These are phyloP conservation scores for Rhodotorula sp. DNA, from an alignment of 1,284 basidiomycete species.

Conservation along the genomic window DNA sequence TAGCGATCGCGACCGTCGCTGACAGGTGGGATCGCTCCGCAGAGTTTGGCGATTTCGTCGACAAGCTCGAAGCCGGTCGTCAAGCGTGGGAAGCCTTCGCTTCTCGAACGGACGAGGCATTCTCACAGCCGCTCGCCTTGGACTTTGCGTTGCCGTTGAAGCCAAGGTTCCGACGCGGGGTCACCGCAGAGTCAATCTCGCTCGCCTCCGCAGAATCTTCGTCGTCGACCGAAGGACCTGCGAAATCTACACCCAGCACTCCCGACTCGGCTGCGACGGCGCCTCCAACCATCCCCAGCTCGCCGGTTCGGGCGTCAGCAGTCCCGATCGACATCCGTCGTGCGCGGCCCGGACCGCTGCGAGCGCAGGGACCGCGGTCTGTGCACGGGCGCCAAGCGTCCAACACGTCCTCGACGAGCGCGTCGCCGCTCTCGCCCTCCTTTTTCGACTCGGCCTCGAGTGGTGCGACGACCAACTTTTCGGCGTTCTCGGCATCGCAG, in stretches of 20 bases:
- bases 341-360: slow-evolving; percentile 15
- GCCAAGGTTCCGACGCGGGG: not conserved
- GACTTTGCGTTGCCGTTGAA: slow-evolving; percentile 14
- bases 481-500: slow-evolving; percentile 26
- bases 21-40: not conserved
- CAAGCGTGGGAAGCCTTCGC: slow-evolving; percentile 44
- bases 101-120: slow-evolving; percentile 31
- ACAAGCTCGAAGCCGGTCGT: slow-evolving; percentile 42
- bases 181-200: not conserved
- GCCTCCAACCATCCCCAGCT: not conserved
- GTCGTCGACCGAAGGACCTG: not conserved
- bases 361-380: slow-evolving; percentile 5
- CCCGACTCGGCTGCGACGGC: not conserved
- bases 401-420: slow-evolving; percentile 28
- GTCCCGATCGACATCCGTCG: slow-evolving; percentile 11
- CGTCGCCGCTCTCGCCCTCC: slow-evolving; percentile 34
- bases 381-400: slow-evolving; percentile 25
- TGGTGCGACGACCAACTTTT: slow-evolving; percentile 17
- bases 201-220: not conserved
- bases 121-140: slow-evolving; percentile 19
- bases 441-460: slow-evolving; percentile 29
- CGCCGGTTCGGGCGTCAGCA: not conserved
- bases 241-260: not conserved
- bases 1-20: not conserved
- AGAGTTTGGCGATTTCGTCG: slow-evolving; percentile 43